phyloP scores from a whole-genome alignment of 768 basidiomycete genomes.

The Boletus sp. region DNA sequence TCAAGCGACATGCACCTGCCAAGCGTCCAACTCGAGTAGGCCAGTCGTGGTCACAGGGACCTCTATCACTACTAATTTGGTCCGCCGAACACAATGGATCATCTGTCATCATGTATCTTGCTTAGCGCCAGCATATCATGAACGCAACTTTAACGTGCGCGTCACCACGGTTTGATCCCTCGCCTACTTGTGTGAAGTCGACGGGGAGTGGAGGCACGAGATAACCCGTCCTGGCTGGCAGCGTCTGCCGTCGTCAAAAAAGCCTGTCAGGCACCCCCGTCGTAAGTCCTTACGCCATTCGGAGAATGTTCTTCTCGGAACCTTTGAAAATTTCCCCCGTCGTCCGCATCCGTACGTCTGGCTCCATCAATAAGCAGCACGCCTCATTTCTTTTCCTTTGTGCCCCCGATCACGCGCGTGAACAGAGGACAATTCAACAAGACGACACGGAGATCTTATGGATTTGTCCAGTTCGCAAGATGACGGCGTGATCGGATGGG shows the following conservation, averaged over 20 bases:
- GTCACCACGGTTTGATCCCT: not conserved
- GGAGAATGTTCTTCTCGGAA: constrained; percentile 1
- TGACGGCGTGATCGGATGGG: not conserved
- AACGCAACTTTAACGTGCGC: not conserved
- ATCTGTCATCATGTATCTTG: not conserved
- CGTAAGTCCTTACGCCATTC: constrained; percentile 17
- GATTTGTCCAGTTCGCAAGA: not conserved
- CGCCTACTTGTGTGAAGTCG: not conserved
- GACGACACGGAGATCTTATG: not conserved
- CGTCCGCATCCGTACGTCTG: not conserved
- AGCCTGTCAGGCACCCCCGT: constrained; percentile 7
- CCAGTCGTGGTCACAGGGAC: not conserved
- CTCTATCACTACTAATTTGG: not conserved
- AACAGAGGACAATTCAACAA: constrained; percentile 5
- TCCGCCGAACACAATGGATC: not conserved
- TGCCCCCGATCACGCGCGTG: not conserved
- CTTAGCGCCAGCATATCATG: not conserved
- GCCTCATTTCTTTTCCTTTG: not conserved
- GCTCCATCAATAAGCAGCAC: not conserved
- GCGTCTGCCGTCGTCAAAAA: constrained; percentile 1
- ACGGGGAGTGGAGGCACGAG: too few species aligned
- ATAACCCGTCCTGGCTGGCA: not conserved
- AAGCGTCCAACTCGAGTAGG: not conserved
- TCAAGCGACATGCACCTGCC: not conserved
- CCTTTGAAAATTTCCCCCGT: constrained; percentile 8